Percentiles rank a stretch among this genome's conserved stretches.
Conservation (phyloP, 2,329 filamentous ascomycete genomes). For the Catunica adiposa region DNA sequence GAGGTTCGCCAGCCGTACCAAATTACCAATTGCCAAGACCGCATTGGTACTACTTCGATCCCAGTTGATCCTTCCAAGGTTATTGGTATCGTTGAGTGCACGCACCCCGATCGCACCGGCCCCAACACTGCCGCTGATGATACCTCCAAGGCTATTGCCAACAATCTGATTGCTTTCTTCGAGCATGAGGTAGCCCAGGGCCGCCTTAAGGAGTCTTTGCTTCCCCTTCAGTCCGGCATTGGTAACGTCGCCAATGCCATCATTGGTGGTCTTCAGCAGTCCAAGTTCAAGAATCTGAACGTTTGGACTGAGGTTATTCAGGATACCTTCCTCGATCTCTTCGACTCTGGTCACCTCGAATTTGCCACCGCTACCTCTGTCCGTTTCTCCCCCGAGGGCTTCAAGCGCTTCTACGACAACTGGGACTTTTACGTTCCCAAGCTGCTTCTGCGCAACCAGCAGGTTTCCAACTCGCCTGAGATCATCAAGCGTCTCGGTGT, state of each 20-base stretch:
- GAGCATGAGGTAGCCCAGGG: conserved; percentile 71
- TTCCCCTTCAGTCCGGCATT: conserved; percentile 75
- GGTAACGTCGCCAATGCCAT: conserved; percentile 91
- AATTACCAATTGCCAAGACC: conserved; percentile 70
- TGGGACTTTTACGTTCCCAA: conserved; percentile 69
- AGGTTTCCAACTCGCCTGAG: conserved; percentile 77
- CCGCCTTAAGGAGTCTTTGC: conserved; percentile 57
- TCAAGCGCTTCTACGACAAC: conserved; percentile 77
- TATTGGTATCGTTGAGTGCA: conserved; percentile 67
- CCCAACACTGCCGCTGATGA: conserved; percentile 66
- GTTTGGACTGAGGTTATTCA: conserved; percentile 92
- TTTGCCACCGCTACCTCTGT: conserved; percentile 83
- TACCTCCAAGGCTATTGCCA: conserved; percentile 53
- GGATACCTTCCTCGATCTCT: conserved; percentile 83
- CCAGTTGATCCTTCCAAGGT: conserved; percentile 74
- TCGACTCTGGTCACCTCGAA: conserved; percentile 73
- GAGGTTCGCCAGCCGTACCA: conserved; percentile 70
- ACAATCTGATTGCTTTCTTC: conserved; percentile 64
- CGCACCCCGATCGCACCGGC: conserved; percentile 60
- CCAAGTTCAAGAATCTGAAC: conserved; percentile 72
- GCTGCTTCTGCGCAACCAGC: conserved; percentile 72
- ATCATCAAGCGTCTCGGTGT: conserved; percentile 76
- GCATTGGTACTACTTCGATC: conserved; percentile 69
- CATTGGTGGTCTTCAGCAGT: conserved; percentile 63
- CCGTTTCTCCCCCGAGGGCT: conserved; percentile 79